phyloP scores from a whole-genome alignment of 495 filamentous ascomycete genomes.

The Tuber magnatum region DNA sequence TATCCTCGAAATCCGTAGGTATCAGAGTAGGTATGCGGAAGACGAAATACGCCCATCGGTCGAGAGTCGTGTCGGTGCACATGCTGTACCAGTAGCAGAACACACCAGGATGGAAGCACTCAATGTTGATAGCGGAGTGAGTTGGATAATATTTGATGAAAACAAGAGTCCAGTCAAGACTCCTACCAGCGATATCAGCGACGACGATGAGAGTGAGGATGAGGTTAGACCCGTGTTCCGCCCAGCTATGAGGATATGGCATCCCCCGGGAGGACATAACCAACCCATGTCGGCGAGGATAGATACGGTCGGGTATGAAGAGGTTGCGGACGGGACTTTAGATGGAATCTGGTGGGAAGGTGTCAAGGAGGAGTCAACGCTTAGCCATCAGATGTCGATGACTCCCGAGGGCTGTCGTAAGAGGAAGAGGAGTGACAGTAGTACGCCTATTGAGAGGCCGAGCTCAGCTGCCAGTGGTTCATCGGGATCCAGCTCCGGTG shows the following conservation, averaged over 20 bases:
- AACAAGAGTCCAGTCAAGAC: conserved; percentile 23
- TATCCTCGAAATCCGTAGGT: conserved; percentile 33
- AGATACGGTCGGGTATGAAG: conserved; percentile 34
- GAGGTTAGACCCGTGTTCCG: conserved; percentile 11
- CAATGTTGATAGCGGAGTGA: conserved; percentile 36
- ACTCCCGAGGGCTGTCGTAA: conserved; percentile 3
- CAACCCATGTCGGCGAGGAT: conserved; percentile 24
- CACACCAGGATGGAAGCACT: conserved; percentile 36
- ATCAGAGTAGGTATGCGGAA: conserved; percentile 35
- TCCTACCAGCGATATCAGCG: conserved; percentile 18
- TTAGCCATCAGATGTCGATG: conserved; percentile 8
- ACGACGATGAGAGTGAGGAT: conserved; percentile 32
- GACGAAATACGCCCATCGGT: conserved; percentile 32
- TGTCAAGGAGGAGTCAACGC: conserved; percentile 16
- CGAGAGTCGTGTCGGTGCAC: conserved; percentile 24
- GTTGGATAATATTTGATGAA: conserved; percentile 38
- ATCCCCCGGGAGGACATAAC: conserved; percentile 11
- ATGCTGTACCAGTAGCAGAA: conserved; percentile 22
- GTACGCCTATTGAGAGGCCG: conserved; percentile 26
- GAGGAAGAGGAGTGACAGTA: conserved; percentile 24
- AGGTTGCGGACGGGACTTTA: conserved; percentile 22
- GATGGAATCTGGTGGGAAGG: conserved; percentile 26
- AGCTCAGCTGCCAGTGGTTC: conserved; percentile 24
- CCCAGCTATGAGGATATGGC: conserved; percentile 29
- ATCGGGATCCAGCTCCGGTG: conserved; percentile 19